Conservation (phyloP, 345 rosid genomes). For the Citrus hindsii region DNA sequence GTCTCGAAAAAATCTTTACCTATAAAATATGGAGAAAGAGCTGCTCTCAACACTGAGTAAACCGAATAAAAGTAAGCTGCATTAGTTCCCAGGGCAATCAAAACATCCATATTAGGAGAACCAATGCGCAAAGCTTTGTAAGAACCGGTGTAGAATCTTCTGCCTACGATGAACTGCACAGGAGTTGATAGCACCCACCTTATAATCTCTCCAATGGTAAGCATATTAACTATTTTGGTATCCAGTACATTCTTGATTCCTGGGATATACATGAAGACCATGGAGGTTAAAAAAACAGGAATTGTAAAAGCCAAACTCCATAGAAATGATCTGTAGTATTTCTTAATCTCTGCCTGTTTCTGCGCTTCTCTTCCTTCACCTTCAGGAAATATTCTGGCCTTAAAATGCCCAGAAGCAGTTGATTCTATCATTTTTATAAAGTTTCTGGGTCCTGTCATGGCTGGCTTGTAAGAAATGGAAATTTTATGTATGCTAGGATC, state of each 20-base stretch:
- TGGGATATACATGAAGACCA: constrained; percentile 84
- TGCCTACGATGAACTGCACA: constrained; percentile 80
- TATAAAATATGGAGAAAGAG: constrained; percentile 51
- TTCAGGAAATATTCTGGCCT: constrained; percentile 62
- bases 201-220: constrained; percentile 56
- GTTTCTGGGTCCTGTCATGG: constrained; percentile 72
- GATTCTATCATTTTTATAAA: constrained; percentile 74
- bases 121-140: constrained; percentile 73
- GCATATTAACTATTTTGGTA: constrained; percentile 70
- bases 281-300: constrained; percentile 76
- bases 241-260: constrained; percentile 55
- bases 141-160: constrained; percentile 74
- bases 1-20: constrained; percentile 93
- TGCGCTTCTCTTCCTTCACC: constrained; percentile 54
- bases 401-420: constrained; percentile 60
- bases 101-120: constrained; percentile 93
- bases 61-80: constrained; percentile 89
- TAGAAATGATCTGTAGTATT: constrained; percentile 52
- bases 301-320: constrained; percentile 90
- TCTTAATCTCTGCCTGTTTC: constrained; percentile 60
- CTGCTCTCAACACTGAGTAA: constrained; percentile 74
- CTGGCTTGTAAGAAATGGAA: constrained; percentile 63
- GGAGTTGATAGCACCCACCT: constrained; percentile 78
- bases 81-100: constrained; percentile 89
- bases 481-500: constrained; percentile 33